Conservation (phyloP, 345 rosid genomes). For the Acer negundo region DNA sequence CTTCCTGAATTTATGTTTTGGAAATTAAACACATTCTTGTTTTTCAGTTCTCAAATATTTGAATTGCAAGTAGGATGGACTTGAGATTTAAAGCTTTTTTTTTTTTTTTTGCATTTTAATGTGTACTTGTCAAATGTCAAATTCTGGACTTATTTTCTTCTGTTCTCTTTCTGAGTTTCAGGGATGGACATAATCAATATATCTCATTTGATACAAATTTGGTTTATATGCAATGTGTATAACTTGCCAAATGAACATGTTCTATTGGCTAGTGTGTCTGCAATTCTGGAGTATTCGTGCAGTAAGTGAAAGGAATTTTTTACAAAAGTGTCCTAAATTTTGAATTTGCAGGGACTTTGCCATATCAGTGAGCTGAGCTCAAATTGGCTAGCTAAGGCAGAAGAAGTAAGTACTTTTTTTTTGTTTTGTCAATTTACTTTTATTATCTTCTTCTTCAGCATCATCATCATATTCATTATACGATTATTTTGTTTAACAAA, state of each 20-base stretch:
- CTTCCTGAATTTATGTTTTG: conserved; percentile 1
- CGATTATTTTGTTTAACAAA: not conserved
- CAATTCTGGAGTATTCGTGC: not conserved
- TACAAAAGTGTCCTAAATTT: conserved; percentile 5
- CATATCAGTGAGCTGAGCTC: conserved; percentile 92
- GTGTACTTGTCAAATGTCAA: not conserved
- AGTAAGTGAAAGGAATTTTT: not conserved
- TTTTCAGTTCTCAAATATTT: not conserved
- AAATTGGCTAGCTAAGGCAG: conserved; percentile 91
- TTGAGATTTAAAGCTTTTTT: not conserved
- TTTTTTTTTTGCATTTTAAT: not conserved
- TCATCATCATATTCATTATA: not conserved
- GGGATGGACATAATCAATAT: not conserved
- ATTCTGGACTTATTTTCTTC: not conserved
- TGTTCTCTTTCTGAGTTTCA: not conserved
- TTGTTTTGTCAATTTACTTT: not conserved
- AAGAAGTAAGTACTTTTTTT: conserved; percentile 69
- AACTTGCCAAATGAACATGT: not conserved
- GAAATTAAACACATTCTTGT: not conserved
- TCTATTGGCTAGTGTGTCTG: not conserved
- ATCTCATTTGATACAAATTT: not conserved
- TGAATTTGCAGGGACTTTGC: conserved; percentile 78
- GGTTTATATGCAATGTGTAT: not conserved
- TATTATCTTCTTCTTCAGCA: not conserved
- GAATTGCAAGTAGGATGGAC: not conserved